Percentiles rank a stretch among this genome's conserved stretches.
Conservation (phyloP, 257 asterid species). For the Lycium barbarum region DNA sequence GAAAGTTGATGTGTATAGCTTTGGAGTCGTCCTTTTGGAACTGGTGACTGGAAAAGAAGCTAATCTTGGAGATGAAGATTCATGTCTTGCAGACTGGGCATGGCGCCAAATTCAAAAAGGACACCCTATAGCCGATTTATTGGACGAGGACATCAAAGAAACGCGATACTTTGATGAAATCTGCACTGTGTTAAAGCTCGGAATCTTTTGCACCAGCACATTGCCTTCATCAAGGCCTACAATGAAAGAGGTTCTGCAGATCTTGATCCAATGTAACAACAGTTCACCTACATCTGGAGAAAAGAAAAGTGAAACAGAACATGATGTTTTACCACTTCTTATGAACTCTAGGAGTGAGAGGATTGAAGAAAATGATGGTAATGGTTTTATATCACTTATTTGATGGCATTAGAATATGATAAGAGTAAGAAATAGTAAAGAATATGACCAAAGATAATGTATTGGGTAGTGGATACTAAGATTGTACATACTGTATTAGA, state of each 20-base stretch:
- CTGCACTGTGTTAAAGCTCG: slow-evolving; percentile 64
- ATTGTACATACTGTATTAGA: background rate
- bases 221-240: slow-evolving; percentile 75
- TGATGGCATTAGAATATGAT: slow-evolving; percentile 28
- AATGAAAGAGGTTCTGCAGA: slow-evolving; percentile 69
- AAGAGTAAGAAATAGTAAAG: background rate
- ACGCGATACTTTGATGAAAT: slow-evolving; percentile 60
- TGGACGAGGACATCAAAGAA: slow-evolving; percentile 74
- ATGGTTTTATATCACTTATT: slow-evolving; percentile 43
- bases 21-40: slow-evolving; percentile 87
- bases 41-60: slow-evolving; percentile 80
- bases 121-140: slow-evolving; percentile 44
- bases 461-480: background rate
- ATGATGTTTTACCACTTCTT: slow-evolving; percentile 73
- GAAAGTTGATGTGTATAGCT: slow-evolving; percentile 90
- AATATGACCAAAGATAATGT: slow-evolving; percentile 17
- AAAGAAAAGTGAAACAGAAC: slow-evolving; percentile 47
- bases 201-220: slow-evolving; percentile 67
- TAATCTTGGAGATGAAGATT: slow-evolving; percentile 66
- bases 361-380: slow-evolving; percentile 39
- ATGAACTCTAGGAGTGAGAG: slow-evolving; percentile 43
- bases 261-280: slow-evolving; percentile 55
- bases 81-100: slow-evolving; percentile 84
- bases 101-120: slow-evolving; percentile 65
- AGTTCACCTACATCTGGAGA: slow-evolving; percentile 35